These are phyloP conservation scores for Cladosporium sphaerospermum DNA, from an alignment of 2,329 filamentous ascomycete genomes.

Conservation along the genomic window DNA sequence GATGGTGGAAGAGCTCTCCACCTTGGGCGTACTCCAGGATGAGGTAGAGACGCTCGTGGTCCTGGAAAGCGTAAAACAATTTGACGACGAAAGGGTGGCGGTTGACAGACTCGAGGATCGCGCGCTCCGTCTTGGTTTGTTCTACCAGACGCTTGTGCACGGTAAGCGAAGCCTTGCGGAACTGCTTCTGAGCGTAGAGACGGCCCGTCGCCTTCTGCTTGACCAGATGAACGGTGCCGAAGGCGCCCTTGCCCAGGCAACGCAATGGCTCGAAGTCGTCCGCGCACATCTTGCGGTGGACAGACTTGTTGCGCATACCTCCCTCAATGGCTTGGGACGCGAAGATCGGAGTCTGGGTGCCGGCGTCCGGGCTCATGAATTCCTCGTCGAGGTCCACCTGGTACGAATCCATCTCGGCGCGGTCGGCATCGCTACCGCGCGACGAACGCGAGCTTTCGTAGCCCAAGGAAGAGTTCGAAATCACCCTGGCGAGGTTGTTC, in stretches of 20 bases:
- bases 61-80: slow-evolving; percentile 96
- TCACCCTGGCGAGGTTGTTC: slow-evolving; percentile 35
- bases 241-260: slow-evolving; percentile 93
- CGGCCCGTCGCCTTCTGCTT: slow-evolving; percentile 82
- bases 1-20: slow-evolving; percentile 92
- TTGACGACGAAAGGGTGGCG: slow-evolving; percentile 97
- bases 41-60: slow-evolving; percentile 93
- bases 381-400: slow-evolving; percentile 80
- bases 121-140: slow-evolving; percentile 94
- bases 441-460: slow-evolving; percentile 46
- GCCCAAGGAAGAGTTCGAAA: slow-evolving; percentile 37
- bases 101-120: slow-evolving; percentile 92
- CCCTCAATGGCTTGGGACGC: slow-evolving; percentile 44
- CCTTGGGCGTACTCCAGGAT: slow-evolving; percentile 97
- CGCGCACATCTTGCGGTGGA: slow-evolving; percentile 75
- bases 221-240: slow-evolving; percentile 88
- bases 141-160: slow-evolving; percentile 95
- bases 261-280: slow-evolving; percentile 85
- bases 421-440: slow-evolving; percentile 57
- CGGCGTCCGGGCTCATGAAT: slow-evolving; percentile 63
- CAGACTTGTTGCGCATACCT: slow-evolving; percentile 36
- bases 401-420: slow-evolving; percentile 73
- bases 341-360: slow-evolving; percentile 29
- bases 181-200: slow-evolving; percentile 95
- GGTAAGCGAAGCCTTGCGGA: slow-evolving; percentile 91